Percentiles rank a stretch among this genome's conserved stretches.
Conservation (phyloP, 2,329 filamentous ascomycete species). For the Pyricularia sp. region DNA sequence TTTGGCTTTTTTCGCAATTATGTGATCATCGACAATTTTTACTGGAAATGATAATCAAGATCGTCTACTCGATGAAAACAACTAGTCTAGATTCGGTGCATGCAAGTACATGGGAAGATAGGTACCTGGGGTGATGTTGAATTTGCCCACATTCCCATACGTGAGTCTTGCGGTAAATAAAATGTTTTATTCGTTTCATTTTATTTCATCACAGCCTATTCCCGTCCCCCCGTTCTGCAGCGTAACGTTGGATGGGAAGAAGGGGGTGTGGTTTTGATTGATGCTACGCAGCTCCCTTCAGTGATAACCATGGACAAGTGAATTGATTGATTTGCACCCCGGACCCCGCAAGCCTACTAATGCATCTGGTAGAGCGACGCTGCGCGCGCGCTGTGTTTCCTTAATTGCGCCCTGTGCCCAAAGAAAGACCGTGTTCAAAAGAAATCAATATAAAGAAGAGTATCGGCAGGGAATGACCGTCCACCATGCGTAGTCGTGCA, state of each 20-base stretch:
- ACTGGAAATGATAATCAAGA: not conserved
- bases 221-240: not conserved
- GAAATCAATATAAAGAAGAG: not conserved
- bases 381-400: too few species aligned
- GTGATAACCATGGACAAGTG: not conserved
- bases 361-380: not conserved
- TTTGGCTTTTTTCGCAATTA: too few species aligned
- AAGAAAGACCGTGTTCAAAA: not conserved
- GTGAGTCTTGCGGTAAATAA: not conserved
- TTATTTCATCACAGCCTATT: not conserved
- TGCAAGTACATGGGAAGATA: not conserved
- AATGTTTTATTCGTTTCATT: not conserved
- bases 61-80: not conserved
- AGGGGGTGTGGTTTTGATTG: not conserved
- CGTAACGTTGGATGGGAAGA: not conserved
- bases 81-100: not conserved
- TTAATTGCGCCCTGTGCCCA: not conserved
- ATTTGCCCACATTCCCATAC: not conserved
- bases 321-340: not conserved
- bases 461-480: not conserved
- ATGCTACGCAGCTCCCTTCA: not conserved
- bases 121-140: not conserved
- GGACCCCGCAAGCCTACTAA: not conserved
- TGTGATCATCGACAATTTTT: too few species aligned
- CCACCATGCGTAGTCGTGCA: not conserved